Base-by-base conservation (phyloP, 2,329 filamentous ascomycete genomes). In the Fusarium palustre region DNA sequence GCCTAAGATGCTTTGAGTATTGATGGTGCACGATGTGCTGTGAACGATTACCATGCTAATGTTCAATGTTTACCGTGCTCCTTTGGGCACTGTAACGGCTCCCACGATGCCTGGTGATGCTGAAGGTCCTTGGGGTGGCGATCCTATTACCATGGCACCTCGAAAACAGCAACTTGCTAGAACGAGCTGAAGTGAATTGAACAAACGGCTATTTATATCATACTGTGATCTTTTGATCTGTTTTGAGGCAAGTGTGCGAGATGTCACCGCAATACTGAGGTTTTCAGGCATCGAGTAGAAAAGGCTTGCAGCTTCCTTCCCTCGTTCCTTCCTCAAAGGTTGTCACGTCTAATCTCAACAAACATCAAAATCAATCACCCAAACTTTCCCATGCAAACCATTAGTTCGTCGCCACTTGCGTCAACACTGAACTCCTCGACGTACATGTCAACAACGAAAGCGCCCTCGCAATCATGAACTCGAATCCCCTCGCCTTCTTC, bases 401-500 rank as follows among this genome's bases (percentile, higher is more conserved):
- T 13, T 22, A 22, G 15, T 8, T 24, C 22, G 42, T 20, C 38
- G 20, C 39, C 33, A 4, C 8, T 20, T 25, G 2, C 12, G 16
- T 33, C 28, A 15, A n/a, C 7, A 16, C 11, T 20, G 15, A 7
- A 20, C 28, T 3, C 9, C 2, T 13, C 7, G 3, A 3, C 7
- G 33, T 63, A 41, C 20, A 65, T 59, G 60, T 16, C 20, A 48
- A 62, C 13, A 24, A 5, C 4, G 7, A 49, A 7, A 12, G 18
- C 24, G 9, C n/a, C 4, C n/a, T 22, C 25, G 30, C 12, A n/a
- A 56, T 24, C 10, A 74, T 74, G 71, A 73, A 66, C 36, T n/a
- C 12, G 12, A 31, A 20, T 11, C n/a, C 28, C 10, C 13, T 53
- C 18, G 28, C 55, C 24, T 7, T 48, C n/a, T 5, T 55, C 24